Base-by-base conservation (phyloP, 139 green algal genomes). In the Limnomonas spitsbergensis region DNA sequence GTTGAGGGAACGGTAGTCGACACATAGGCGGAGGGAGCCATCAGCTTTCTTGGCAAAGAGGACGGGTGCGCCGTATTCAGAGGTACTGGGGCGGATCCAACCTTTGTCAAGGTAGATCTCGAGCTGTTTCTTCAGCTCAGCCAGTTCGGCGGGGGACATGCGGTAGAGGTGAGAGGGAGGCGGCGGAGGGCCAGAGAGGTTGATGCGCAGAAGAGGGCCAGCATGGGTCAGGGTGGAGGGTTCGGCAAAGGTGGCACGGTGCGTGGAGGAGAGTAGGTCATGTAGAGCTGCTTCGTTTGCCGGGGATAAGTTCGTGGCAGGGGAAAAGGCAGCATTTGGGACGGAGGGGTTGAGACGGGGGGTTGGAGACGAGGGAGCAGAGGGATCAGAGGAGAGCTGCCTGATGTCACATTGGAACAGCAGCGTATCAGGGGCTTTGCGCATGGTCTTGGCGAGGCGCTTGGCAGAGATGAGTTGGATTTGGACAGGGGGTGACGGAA, bases 21-120 rank as follows among this genome's bases (percentile, higher is more conserved):
- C 74, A 39, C 76, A 86, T 80, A 94, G 83, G 26, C 87, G 54
- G 2, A 92, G 47, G 27, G 38, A 70, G 29, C 84, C 82, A 73
- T 90, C 81, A 67, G 89, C 82, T 80, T 94, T 92, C 0, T 56
- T 66, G 1, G 83, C 87, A 83, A 93, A 93, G 0, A 94, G 76
- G 2, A 92, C 72, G 1, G 85, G 80, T 31, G 85, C 81, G 34
- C 79, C 84, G 73, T 79, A 89, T 4, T 86, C 81, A 36, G 84
- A 90, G 47, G 47, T 29, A 20, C 47, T 61, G n/a, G n/a, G 68
- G 4, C 68, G 34, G 32, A 75, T 75, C 68, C 68, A 75, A 7
- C 68, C 68, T 27, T 75, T 69, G 29, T 73, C 69, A n/a, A 82
- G 9, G 69, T 78, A 78, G 52, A 54, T 66, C 53, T 82, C 29